A percentile compares a stretch with the other conserved stretches of the same genome.
Conservation (phyloP, 352 stramenopile genomes). For the Globisporangium sylvaticum region DNA sequence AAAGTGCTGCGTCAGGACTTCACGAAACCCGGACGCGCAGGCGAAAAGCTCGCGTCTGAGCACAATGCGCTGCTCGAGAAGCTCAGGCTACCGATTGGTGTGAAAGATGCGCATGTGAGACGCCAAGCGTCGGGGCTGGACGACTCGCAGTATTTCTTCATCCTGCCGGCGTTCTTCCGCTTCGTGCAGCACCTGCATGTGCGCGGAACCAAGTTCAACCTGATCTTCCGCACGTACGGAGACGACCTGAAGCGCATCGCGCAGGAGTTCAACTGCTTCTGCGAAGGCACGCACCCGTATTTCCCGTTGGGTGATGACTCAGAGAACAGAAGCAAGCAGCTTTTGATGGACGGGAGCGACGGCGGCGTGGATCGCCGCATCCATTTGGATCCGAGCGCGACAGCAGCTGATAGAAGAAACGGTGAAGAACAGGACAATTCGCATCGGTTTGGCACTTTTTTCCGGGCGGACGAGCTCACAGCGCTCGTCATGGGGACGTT, state of each 20-base stretch:
- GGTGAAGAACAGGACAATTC: too few species aligned
- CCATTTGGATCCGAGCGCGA: conserved; percentile 22
- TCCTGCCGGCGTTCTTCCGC: conserved; percentile 64
- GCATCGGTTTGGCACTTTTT: conserved; percentile 61
- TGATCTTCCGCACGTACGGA: conserved; percentile 77
- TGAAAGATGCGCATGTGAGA: neutral
- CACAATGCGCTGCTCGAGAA: conserved; percentile 43
- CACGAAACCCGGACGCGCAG: conserved; percentile 41
- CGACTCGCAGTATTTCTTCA: conserved; percentile 50
- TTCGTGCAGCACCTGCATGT: conserved; percentile 50
- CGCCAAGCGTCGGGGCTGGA: conserved; percentile 28
- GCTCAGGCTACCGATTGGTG: conserved; percentile 31
- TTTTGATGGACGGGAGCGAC: conserved; percentile 52
- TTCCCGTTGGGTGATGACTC: conserved; percentile 19
- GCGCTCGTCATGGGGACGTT: conserved; percentile 74
- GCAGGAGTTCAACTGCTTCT: conserved; percentile 79
- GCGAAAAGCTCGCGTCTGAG: conserved; percentile 38
- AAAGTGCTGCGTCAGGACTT: conserved; percentile 66
- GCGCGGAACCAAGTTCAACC: conserved; percentile 48
- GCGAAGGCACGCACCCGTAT: conserved; percentile 55
- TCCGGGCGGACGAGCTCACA: conserved; percentile 41
- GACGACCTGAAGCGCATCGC: conserved; percentile 66
- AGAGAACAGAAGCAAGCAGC: neutral
- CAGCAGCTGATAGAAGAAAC: too few species aligned
- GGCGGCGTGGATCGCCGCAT: conserved; percentile 48